A percentile compares a stretch with the other conserved stretches of the same genome.
Evolutionary conservation across 23 red algal genomes (phyloP).

Genomic region (Chondrus crispus): DNA sequence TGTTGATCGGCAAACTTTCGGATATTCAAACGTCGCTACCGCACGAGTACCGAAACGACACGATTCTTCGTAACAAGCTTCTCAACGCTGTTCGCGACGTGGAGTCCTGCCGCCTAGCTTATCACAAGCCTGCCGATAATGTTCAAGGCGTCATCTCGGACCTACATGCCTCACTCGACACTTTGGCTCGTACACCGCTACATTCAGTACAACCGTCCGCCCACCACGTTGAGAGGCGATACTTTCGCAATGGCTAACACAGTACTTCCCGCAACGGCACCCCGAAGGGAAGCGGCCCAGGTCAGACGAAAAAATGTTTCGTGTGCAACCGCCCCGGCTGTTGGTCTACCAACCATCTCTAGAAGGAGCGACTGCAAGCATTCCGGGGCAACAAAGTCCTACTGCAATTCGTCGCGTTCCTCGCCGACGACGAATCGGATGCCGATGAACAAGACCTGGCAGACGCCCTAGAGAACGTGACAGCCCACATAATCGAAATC

Average conservation of each 20-base stretch:
- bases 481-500: neutral
- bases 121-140: neutral
- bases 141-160: neutral
- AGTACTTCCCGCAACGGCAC: neutral
- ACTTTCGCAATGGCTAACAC: neutral
- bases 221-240: neutral
- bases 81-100: constrained; percentile 11
- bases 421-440: neutral
- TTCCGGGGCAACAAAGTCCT: neutral
- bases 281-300: too few species aligned
- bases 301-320: neutral
- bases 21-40: constrained; percentile 1
- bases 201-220: neutral
- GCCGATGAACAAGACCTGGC: neutral
- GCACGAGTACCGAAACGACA: constrained; percentile 20
- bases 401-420: neutral
- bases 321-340: neutral
- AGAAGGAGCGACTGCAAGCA: neutral
- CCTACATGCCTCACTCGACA: neutral
- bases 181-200: neutral
- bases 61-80: neutral
- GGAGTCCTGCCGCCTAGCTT: neutral
- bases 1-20: neutral
- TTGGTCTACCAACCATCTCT: constrained; percentile 7
- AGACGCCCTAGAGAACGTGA: neutral